Evolutionary conservation across 2,329 filamentous ascomycete species (phyloP).

Genomic region (Paraconiothyrium sp.): DNA sequence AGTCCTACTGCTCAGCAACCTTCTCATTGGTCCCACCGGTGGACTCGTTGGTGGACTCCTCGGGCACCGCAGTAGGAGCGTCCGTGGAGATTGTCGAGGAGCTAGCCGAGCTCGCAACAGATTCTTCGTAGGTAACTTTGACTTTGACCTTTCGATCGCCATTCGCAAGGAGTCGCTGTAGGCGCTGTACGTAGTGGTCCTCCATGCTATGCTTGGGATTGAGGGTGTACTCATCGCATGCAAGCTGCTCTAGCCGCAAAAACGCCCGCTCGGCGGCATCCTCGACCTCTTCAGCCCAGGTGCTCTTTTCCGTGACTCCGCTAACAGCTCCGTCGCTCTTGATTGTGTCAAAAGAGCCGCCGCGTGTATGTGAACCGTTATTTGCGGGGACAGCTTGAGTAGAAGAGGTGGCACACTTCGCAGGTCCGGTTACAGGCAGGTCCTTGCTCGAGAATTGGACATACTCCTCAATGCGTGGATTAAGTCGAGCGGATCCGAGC

Average conservation of each 20-base stretch:
- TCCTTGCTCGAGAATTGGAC: constrained; percentile 40
- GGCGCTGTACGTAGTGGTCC: constrained; percentile 37
- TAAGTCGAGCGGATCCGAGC: constrained; percentile 41
- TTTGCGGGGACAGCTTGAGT: constrained; percentile 23
- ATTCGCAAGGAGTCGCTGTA: constrained; percentile 33
- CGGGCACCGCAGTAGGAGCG: not conserved
- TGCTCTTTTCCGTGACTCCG: constrained; percentile 45
- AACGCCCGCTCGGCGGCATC: constrained; percentile 34
- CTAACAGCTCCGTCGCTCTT: constrained; percentile 33
- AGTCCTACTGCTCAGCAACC: constrained; percentile 1
- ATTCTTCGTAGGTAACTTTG: constrained; percentile 22
- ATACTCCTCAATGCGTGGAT: constrained; percentile 41
- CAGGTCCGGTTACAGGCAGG: constrained; percentile 24
- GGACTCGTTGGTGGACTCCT: not conserved
- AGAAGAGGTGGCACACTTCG: constrained; percentile 27
- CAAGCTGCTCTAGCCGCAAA: constrained; percentile 43
- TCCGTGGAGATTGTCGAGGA: not conserved
- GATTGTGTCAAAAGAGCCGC: constrained; percentile 23
- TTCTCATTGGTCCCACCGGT: not conserved
- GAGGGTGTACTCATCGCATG: constrained; percentile 35
- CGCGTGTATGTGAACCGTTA: constrained; percentile 22
- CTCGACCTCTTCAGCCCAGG: constrained; percentile 46
- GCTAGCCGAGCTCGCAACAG: not conserved
- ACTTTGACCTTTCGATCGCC: constrained; percentile 29
- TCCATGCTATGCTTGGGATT: constrained; percentile 31